Base-by-base conservation (phyloP, 805 yeast genomes). In the Zygotorulaspora danielsina region DNA sequence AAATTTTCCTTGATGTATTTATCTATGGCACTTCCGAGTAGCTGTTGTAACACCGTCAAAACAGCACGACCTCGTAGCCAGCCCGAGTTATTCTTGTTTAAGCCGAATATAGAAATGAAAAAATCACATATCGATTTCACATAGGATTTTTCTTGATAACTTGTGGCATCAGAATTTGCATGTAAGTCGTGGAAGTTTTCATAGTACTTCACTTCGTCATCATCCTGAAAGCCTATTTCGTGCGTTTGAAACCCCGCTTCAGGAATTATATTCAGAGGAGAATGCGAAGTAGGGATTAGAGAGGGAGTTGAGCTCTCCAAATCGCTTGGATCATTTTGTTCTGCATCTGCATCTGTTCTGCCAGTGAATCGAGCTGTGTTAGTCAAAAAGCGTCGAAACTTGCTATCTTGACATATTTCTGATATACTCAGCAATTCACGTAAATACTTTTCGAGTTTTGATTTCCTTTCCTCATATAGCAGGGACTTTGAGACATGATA, bases 41-140 rank as follows among this genome's bases (percentile, higher is more conserved):
- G 61, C 57, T 87, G 96, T 59, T 88, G 96, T 38, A 89, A 64
- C 3, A 89, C 76, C 4, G 87, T 78, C 26, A 88, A 71, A 6
- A 87, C 69, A 0, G 96, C 96, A 31, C 88, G 69, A 0, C 96
- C 97, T 38, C 95, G 67, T 1, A 89, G 61, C 95, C 96, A 86
- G 18, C 57, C 49, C 33, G 78, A 76, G 33, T 77, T 78, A 1
- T 84, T 71, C 33, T 67, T 70, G 38, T 77, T 75, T 16, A 85
- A 61, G 20, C 84, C 78, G 61, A 89, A 89, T 1, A 87, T 54
- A 0, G 81, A 68, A 13, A 85, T 72, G 36, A 88, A 71, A 8
- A 86, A 56, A 46, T 87, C 95, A 48, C 90, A 81, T 2, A 89
- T 79, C 0, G 96, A 94, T 53, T 79, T 82, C 10, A 87, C 81